Conservation (phyloP, 495 filamentous ascomycete genomes). For the Darksidea phi region DNA sequence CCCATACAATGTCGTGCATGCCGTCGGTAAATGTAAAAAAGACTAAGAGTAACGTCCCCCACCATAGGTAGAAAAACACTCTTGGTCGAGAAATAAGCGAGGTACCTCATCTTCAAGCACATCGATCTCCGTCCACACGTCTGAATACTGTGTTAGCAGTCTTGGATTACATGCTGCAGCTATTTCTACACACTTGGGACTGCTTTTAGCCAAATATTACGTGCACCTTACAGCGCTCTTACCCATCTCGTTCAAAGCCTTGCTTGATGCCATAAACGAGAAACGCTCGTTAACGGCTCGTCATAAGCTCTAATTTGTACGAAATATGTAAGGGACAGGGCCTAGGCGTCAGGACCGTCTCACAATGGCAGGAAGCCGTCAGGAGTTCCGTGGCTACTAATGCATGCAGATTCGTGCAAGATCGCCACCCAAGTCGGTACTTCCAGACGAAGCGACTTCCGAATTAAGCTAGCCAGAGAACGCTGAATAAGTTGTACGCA, state of each 20-base stretch:
- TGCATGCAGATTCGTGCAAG: conserved; percentile 34
- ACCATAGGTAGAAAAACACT: conserved; percentile 15
- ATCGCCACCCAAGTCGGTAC: conserved; percentile 32
- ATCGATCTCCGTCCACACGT: conserved; percentile 5
- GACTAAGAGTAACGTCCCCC: conserved; percentile 8
- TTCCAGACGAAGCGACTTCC: conserved; percentile 23
- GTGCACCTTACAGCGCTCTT: conserved; percentile 10
- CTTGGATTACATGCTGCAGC: conserved; percentile 1
- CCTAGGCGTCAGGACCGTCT: background rate
- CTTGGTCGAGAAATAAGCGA: conserved; percentile 13
- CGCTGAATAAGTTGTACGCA: conserved; percentile 12
- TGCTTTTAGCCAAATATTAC: conserved; percentile 13
- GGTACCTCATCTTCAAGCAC: conserved; percentile 9
- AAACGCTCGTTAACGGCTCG: conserved; percentile 6
- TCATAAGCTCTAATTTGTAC: conserved; percentile 1
- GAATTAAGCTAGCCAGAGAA: conserved; percentile 16
- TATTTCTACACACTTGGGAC: conserved; percentile 6
- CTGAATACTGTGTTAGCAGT: conserved; percentile 10
- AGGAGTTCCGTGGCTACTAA: conserved; percentile 36
- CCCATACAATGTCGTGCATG: too few species aligned
- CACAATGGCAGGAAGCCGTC: conserved; percentile 12
- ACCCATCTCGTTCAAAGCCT: conserved; percentile 6
- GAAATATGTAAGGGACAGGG: conserved; percentile 5
- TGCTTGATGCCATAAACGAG: conserved; percentile 5
- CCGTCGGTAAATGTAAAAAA: too few species aligned